phyloP scores from a whole-genome alignment of 2,329 filamentous ascomycete species.

The Claviceps sp. region DNA sequence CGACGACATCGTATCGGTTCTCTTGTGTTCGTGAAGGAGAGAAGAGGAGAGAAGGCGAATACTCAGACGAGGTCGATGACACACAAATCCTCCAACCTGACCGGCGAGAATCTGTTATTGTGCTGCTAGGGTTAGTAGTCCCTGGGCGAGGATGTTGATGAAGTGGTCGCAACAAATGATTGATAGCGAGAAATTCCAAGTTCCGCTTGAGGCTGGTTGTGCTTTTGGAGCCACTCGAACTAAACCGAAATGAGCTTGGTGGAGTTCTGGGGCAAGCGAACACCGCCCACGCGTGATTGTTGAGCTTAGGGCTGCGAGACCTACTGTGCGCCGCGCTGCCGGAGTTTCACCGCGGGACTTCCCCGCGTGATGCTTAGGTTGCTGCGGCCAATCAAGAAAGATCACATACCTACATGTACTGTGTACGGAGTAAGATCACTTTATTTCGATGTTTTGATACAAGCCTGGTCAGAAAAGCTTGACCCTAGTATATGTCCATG shows the following conservation, averaged over 20 bases:
- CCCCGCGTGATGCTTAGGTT: neutral
- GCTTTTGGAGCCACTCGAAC: slow-evolving; percentile 21
- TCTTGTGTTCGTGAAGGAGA: slow-evolving; percentile 17
- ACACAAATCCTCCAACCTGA: slow-evolving; percentile 24
- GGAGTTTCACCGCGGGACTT: slow-evolving; percentile 15
- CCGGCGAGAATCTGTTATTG: slow-evolving; percentile 26
- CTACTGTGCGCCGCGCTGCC: slow-evolving; percentile 17
- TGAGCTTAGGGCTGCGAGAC: slow-evolving; percentile 28
- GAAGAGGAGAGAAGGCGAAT: slow-evolving; percentile 19
- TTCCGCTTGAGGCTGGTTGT: slow-evolving; percentile 26
- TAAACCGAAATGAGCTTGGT: slow-evolving; percentile 21
- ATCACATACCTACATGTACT: neutral
- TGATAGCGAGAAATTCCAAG: slow-evolving; percentile 27
- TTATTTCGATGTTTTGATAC: no score
- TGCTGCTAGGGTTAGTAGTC: slow-evolving; percentile 30
- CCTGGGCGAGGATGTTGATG: slow-evolving; percentile 22
- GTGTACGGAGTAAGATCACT: no score
- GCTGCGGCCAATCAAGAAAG: neutral
- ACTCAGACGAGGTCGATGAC: slow-evolving; percentile 20
- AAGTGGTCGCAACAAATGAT: slow-evolving; percentile 27
- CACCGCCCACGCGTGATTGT: slow-evolving; percentile 17
- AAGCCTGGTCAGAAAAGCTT: no score
- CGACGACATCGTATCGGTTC: slow-evolving; percentile 47
- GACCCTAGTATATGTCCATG: no score
- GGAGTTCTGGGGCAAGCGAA: slow-evolving; percentile 20